Conservation (phyloP, 2,329 filamentous ascomycete species). For the Calonectria montana region DNA sequence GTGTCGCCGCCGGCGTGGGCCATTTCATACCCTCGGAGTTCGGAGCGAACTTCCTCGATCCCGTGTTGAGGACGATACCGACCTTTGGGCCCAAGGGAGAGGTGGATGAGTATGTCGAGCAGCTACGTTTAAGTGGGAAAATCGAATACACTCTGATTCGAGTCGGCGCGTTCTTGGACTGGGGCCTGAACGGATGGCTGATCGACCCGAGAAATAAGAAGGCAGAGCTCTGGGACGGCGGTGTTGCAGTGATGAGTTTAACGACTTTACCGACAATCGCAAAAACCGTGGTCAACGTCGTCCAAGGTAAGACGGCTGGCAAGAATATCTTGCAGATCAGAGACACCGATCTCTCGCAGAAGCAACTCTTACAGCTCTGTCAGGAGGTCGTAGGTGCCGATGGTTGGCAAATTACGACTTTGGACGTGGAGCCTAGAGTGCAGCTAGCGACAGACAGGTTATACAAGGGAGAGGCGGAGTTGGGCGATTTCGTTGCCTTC, state of each 20-base stretch:
- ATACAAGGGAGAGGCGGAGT: not conserved
- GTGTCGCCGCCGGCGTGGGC: not conserved
- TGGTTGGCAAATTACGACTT: not conserved
- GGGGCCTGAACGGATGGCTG: not conserved
- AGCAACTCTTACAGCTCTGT: not conserved
- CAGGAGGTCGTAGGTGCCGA: not conserved
- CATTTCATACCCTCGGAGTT: not conserved
- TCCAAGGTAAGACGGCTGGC: not conserved
- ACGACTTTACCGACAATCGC: not conserved
- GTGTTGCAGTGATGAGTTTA: not conserved
- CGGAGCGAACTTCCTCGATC: not conserved
- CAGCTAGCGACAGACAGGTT: not conserved
- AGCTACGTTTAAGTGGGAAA: not conserved
- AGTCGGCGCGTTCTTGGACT: not conserved
- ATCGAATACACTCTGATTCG: not conserved
- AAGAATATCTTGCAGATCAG: not conserved
- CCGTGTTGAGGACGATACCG: not conserved
- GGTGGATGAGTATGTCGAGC: not conserved
- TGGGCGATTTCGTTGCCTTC: not conserved
- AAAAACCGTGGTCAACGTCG: not conserved
- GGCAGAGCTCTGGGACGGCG: not conserved
- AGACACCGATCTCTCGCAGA: not conserved
- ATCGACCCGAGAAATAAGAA: not conserved
- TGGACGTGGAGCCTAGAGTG: not conserved
- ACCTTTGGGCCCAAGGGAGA: not conserved